A percentile compares a stretch with the other conserved stretches of the same genome.
phyloP scores from a whole-genome alignment of 2,329 filamentous ascomycete species.

The Fusarium globosum region DNA sequence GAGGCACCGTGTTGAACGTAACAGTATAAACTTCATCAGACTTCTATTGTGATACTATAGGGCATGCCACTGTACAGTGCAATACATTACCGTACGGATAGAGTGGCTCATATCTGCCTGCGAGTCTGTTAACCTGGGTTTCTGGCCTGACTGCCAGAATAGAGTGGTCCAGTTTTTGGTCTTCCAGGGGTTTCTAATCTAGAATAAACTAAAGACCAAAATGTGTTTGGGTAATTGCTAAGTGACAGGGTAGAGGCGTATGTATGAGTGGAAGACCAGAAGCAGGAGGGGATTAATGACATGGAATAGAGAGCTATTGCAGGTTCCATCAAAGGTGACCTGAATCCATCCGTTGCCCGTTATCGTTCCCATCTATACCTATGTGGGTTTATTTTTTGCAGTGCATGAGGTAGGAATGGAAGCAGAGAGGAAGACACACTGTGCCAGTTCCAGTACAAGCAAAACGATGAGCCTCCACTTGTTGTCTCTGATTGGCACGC shows the following conservation, averaged over 20 bases:
- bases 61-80: conserved; percentile 18
- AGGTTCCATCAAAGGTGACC: conserved; percentile 14
- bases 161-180: conserved; percentile 32
- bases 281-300: conserved; percentile 28
- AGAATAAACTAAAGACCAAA: conserved; percentile 17
- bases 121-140: background rate
- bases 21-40: conserved; percentile 30
- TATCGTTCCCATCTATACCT: conserved; percentile 4
- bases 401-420: conserved; percentile 5
- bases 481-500: conserved; percentile 25
- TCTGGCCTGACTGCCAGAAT: conserved; percentile 8
- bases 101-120: conserved; percentile 32
- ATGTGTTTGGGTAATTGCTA: conserved; percentile 1
- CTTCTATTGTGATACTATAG: conserved; percentile 19
- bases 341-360: conserved; percentile 21
- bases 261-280: conserved; percentile 7
- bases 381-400: background rate
- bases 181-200: conserved; percentile 32
- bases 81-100: background rate
- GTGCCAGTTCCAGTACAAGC: conserved; percentile 15
- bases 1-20: conserved; percentile 7
- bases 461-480: conserved; percentile 12
- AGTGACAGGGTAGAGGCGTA: conserved; percentile 15
- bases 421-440: conserved; percentile 19
- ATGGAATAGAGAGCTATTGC: conserved; percentile 31